A percentile compares a stretch with the other conserved stretches of the same genome.
Evolutionary conservation across 495 filamentous ascomycete genomes (phyloP).

Genomic region (Trichoderma virens): DNA sequence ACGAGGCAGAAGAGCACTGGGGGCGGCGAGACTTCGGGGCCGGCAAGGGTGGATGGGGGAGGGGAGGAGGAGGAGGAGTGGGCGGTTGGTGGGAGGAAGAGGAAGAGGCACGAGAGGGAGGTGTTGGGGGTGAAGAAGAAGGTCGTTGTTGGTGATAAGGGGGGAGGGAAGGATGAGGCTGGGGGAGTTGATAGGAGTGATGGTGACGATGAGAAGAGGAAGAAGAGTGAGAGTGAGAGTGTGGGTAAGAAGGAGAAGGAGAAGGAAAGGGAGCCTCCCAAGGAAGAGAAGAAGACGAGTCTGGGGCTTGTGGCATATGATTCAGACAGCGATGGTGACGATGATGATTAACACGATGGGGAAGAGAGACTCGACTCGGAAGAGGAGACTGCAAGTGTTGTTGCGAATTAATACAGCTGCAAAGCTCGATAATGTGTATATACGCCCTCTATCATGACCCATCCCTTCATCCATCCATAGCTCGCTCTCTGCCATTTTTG

Average conservation of each 20-base stretch:
- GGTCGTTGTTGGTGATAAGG: conserved; percentile 14
- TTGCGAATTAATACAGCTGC: background rate
- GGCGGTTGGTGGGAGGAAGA: conserved; percentile 11
- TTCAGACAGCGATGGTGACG: conserved; percentile 23
- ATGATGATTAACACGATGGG: conserved; percentile 9
- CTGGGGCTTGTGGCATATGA: conserved; percentile 26
- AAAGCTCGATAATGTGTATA: background rate
- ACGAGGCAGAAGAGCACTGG: conserved; percentile 53
- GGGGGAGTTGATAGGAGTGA: conserved; percentile 34
- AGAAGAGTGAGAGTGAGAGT: background rate
- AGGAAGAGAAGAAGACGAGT: conserved; percentile 14
- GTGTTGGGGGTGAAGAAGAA: conserved; percentile 19
- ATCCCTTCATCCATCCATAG: background rate
- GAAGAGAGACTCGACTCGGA: background rate
- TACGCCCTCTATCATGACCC: background rate
- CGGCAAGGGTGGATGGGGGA: conserved; percentile 24
- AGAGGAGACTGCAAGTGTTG: background rate
- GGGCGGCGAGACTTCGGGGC: conserved; percentile 25
- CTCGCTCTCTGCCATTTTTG: background rate
- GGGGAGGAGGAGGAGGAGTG: conserved; percentile 19
- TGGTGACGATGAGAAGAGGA: background rate
- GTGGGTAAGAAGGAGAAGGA: background rate
- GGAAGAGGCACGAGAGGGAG: conserved; percentile 23
- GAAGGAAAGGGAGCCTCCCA: background rate
- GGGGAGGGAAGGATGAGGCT: background rate